Percentiles rank a stretch among this genome's conserved stretches.
These are phyloP conservation scores for Carex sylvatica DNA, from an alignment of 202 grass and related monocot species.

Conservation along the genomic window DNA sequence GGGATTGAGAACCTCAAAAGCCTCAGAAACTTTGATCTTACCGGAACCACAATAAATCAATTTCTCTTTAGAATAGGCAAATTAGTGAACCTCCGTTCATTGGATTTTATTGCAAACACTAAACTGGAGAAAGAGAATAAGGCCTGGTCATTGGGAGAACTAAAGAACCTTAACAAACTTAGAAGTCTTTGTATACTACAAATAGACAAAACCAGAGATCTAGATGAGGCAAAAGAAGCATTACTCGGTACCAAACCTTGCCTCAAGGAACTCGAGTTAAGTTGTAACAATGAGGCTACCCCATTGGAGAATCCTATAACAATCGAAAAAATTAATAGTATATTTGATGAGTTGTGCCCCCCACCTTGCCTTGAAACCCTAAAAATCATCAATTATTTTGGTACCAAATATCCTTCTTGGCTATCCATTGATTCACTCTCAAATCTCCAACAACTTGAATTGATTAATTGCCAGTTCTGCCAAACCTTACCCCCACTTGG, in stretches of 20 bases:
- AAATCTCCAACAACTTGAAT: constrained; percentile 43
- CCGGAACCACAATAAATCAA: constrained; percentile 22
- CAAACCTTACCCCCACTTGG: constrained; percentile 47
- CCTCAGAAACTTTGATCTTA: constrained; percentile 62
- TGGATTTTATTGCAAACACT: constrained; percentile 33
- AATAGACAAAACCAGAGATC: constrained; percentile 35
- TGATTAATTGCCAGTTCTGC: constrained; percentile 45
- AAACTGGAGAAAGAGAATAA: constrained; percentile 28
- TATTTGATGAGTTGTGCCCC: constrained; percentile 53
- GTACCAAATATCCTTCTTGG: constrained; percentile 57
- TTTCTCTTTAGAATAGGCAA: constrained; percentile 46
- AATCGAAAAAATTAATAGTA: constrained; percentile 43
- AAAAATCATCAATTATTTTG: constrained; percentile 51
- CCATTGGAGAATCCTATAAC: constrained; percentile 21
- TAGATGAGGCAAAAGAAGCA: constrained; percentile 36
- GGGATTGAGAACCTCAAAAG: constrained; percentile 44
- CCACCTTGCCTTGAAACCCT: constrained; percentile 48
- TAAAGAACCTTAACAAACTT: constrained; percentile 54
- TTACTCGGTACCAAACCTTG: constrained; percentile 36
- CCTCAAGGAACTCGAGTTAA: constrained; percentile 50
- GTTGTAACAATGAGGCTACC: constrained; percentile 29
- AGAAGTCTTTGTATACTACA: constrained; percentile 50
- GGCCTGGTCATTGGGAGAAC: constrained; percentile 51
- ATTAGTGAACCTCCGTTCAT: constrained; percentile 46
- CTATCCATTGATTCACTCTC: constrained; percentile 40